phyloP scores from a whole-genome alignment of 495 filamentous ascomycete species.

The Aspergillus hancockii region DNA sequence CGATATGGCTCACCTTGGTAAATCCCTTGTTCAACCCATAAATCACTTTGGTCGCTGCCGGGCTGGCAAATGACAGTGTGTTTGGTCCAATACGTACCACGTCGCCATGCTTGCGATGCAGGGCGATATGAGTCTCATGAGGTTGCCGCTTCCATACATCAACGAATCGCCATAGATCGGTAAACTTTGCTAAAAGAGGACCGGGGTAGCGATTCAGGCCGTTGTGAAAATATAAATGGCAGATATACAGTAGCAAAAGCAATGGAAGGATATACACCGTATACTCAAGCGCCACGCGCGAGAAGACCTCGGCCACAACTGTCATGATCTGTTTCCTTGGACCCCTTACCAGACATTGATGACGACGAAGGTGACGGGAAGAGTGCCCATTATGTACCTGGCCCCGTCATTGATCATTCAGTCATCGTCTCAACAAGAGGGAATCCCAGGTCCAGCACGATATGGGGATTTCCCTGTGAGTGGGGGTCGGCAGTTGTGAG shows the following conservation, averaged over 20 bases:
- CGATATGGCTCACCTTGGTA: conserved; percentile 56
- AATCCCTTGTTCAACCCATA: conserved; percentile 86
- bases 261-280: neutral
- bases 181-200: conserved; percentile 65
- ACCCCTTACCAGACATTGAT: neutral
- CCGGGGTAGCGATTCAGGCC: conserved; percentile 45
- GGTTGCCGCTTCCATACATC: conserved; percentile 63
- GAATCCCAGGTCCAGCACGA: neutral
- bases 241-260: neutral
- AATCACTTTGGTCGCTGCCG: conserved; percentile 58
- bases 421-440: neutral
- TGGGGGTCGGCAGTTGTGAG: neutral
- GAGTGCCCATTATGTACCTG: neutral
- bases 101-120: conserved; percentile 72
- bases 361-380: neutral
- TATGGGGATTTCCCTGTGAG: too few relatives aligned
- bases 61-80: conserved; percentile 51
- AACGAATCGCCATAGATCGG: conserved; percentile 68
- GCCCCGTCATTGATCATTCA: neutral
- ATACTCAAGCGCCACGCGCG: neutral
- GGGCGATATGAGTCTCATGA: conserved; percentile 62
- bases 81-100: conserved; percentile 72
- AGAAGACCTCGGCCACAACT: neutral
- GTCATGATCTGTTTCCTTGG: neutral
- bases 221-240: neutral